Conservation (phyloP, 2,329 filamentous ascomycete species). For the Xylaria sp. region DNA sequence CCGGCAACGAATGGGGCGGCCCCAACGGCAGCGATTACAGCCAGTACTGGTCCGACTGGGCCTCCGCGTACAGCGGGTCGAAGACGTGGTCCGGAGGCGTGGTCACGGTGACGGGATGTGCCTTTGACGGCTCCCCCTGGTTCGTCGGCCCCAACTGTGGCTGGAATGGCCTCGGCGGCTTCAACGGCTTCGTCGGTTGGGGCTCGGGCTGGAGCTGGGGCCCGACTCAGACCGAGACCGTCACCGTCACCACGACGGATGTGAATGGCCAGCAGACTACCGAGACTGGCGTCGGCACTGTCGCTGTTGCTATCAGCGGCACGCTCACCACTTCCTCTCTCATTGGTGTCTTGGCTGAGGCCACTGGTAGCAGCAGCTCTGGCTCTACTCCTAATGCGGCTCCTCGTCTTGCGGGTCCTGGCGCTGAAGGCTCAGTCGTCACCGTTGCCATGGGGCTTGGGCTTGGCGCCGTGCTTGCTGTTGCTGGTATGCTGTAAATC, state of each 20-base stretch:
- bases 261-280: slow-evolving; percentile 46
- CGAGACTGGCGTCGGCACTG: slow-evolving; percentile 45
- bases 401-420: slow-evolving; percentile 19
- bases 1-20: slow-evolving; percentile 32
- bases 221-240: slow-evolving; percentile 50
- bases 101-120: slow-evolving; percentile 56
- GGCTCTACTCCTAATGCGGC: slow-evolving; percentile 32
- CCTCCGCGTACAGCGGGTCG: slow-evolving; percentile 45
- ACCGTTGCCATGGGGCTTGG: slow-evolving; percentile 46
- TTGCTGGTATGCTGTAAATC: slow-evolving; percentile 46
- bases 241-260: slow-evolving; percentile 51
- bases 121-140: slow-evolving; percentile 55
- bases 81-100: slow-evolving; percentile 53
- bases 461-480: slow-evolving; percentile 43
- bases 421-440: slow-evolving; percentile 44
- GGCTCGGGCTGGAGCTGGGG: slow-evolving; percentile 55
- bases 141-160: slow-evolving; percentile 53
- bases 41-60: slow-evolving; percentile 48
- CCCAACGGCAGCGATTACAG: slow-evolving; percentile 37
- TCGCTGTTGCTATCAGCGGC: slow-evolving; percentile 49
- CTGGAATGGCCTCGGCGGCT: slow-evolving; percentile 51
- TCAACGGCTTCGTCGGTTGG: slow-evolving; percentile 55
- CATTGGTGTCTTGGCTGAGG: slow-evolving; percentile 32
- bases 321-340: slow-evolving; percentile 48
- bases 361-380: slow-evolving; percentile 21